Evolutionary conservation across 306 rosid genomes (phyloP).

Genomic region (Glycine latifolia): DNA sequence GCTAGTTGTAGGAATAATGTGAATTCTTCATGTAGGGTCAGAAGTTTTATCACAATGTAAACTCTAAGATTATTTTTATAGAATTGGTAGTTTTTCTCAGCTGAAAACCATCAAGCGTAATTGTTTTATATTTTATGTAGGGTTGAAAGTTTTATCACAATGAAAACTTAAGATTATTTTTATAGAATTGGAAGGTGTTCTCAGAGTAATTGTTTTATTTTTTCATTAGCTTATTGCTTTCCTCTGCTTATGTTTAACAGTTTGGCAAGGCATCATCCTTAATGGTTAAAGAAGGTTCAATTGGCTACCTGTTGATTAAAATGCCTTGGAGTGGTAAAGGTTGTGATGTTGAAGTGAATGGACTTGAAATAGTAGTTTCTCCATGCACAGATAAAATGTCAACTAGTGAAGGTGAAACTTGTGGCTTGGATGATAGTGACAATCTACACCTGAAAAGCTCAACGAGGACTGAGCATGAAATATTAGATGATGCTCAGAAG

Average conservation of each 20-base stretch:
- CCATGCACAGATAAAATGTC: conserved; percentile 52
- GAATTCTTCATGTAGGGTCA: conserved; percentile 8
- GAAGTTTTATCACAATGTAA: not conserved
- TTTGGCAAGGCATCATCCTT: conserved; percentile 63
- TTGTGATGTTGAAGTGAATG: conserved; percentile 86
- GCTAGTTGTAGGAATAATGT: conserved; percentile 7
- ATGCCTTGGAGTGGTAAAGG: conserved; percentile 95
- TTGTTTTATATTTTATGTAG: too few species aligned
- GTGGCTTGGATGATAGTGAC: conserved; percentile 49
- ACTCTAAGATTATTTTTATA: not conserved
- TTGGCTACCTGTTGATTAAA: conserved; percentile 74
- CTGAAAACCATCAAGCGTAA: not conserved
- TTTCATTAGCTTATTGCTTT: conserved; percentile 19
- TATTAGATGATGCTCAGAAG: conserved; percentile 54
- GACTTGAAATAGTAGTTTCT: conserved; percentile 83
- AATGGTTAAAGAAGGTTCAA: conserved; percentile 84
- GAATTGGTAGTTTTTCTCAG: conserved; percentile 10
- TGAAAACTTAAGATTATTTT: too few species aligned
- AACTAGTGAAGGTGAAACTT: conserved; percentile 54
- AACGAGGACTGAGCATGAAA: conserved; percentile 52
- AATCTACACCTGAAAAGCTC: conserved; percentile 40
- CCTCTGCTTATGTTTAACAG: conserved; percentile 53
- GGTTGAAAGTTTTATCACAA: too few species aligned
- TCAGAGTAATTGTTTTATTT: too few species aligned
- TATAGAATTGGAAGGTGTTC: too few species aligned